Percentiles rank a stretch among this genome's conserved stretches.
phyloP scores from a whole-genome alignment of 2,329 filamentous ascomycete species.

The Sarocladiaceae sp. region DNA sequence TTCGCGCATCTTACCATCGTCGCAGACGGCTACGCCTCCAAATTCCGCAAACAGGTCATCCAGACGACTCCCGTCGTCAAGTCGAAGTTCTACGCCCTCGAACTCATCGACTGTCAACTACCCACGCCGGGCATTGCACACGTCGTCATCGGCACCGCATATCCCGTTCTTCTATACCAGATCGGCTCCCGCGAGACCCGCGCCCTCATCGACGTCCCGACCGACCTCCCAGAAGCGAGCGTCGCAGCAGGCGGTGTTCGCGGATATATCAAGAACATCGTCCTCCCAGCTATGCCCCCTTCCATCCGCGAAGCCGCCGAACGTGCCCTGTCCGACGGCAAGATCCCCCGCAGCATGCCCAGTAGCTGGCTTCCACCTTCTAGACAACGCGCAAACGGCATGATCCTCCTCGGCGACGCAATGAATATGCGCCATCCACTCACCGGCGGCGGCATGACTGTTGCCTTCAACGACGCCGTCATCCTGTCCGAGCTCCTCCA shows the following conservation, averaged over 20 bases:
- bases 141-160: slow-evolving; percentile 72
- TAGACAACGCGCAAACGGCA: slow-evolving; percentile 49
- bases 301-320: slow-evolving; percentile 67
- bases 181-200: slow-evolving; percentile 94
- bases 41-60: slow-evolving; percentile 78
- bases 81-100: slow-evolving; percentile 89
- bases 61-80: slow-evolving; percentile 60
- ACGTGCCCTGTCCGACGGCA: slow-evolving; percentile 69
- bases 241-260: slow-evolving; percentile 75
- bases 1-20: slow-evolving; percentile 85
- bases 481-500: slow-evolving; percentile 68
- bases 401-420: slow-evolving; percentile 84
- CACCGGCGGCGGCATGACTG: slow-evolving; percentile 96
- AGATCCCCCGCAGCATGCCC: slow-evolving; percentile 79
- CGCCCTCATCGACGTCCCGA: slow-evolving; percentile 80
- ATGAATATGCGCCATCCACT: slow-evolving; percentile 99
- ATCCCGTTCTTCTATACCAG: slow-evolving; percentile 86
- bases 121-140: slow-evolving; percentile 73
- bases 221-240: slow-evolving; percentile 66
- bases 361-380: slow-evolving; percentile 87
- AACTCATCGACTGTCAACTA: slow-evolving; percentile 81
- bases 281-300: slow-evolving; percentile 70
- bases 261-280: slow-evolving; percentile 71
- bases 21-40: slow-evolving; percentile 87
- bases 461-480: slow-evolving; percentile 88